phyloP scores from a whole-genome alignment of 2,329 filamentous ascomycete species.

The Sordariomycetes sp. region DNA sequence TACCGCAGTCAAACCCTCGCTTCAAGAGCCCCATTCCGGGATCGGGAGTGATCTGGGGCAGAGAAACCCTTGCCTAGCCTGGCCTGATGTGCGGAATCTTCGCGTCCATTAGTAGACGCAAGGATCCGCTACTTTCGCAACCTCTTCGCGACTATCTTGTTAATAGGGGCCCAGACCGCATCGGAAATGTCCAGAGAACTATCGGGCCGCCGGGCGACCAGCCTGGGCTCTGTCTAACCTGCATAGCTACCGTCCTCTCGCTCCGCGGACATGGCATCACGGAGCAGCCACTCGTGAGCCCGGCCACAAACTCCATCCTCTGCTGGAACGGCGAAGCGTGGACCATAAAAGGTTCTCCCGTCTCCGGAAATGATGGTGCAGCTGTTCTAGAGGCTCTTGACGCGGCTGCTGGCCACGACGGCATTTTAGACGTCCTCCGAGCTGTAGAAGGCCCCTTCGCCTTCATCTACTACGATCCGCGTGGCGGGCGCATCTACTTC shows the following conservation, averaged over 20 bases:
- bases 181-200: constrained; percentile 28
- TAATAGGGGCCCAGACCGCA: constrained; percentile 50
- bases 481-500: constrained; percentile 56
- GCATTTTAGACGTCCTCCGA: constrained; percentile 42
- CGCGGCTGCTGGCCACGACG: constrained; percentile 14
- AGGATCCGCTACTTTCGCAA: background rate
- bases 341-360: constrained; percentile 48
- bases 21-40: background rate
- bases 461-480: constrained; percentile 67
- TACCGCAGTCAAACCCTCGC: background rate
- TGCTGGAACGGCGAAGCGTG: constrained; percentile 99
- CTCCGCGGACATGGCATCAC: constrained; percentile 67
- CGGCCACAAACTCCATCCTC: constrained; percentile 46
- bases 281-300: constrained; percentile 60
- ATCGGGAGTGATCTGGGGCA: background rate
- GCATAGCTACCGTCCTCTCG: constrained; percentile 80
- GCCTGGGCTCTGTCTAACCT: constrained; percentile 37
- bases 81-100: constrained; percentile 9
- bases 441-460: constrained; percentile 75
- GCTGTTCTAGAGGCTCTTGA: constrained; percentile 51
- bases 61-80: background rate
- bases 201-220: constrained; percentile 12
- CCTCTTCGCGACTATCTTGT: constrained; percentile 31
- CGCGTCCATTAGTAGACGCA: constrained; percentile 4
- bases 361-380: constrained; percentile 73